phyloP scores from a whole-genome alignment of 225 moss, liverwort and hornwort genomes.

The Sphagnum contortum region DNA sequence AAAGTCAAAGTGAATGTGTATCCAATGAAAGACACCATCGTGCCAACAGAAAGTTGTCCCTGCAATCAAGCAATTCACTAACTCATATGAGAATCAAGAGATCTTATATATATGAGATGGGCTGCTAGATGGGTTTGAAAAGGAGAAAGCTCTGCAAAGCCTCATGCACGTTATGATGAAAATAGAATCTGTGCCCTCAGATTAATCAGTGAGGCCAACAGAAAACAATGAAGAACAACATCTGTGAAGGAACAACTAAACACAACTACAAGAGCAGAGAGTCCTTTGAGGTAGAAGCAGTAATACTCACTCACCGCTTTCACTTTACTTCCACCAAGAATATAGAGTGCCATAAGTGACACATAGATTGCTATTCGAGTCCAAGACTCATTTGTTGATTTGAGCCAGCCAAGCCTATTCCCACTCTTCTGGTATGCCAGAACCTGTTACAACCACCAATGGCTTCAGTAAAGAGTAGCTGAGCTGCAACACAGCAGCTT shows the following conservation, averaged over 20 bases:
- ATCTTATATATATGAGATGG: too few species aligned
- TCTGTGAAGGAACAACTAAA: neutral
- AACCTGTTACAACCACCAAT: conserved; percentile 38
- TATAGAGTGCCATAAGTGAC: conserved; percentile 90
- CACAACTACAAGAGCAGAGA: too few species aligned
- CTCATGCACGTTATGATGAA: too few species aligned
- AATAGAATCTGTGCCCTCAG: too few species aligned
- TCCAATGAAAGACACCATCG: conserved; percentile 95
- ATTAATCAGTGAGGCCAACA: too few species aligned
- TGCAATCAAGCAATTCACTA: conserved; percentile 16
- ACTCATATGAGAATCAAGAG: neutral
- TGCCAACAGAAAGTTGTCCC: conserved; percentile 86
- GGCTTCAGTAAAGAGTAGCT: neutral
- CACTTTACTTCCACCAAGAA: conserved; percentile 95
- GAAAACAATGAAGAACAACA: too few species aligned
- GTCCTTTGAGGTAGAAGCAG: neutral
- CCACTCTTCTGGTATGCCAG: conserved; percentile 87
- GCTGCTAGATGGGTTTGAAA: too few species aligned
- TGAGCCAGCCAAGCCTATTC: conserved; percentile 84
- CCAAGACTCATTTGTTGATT: conserved; percentile 96
- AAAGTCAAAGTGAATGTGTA: conserved; percentile 98
- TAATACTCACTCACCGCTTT: conserved; percentile 49
- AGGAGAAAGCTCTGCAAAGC: too few species aligned
- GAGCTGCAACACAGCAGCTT: neutral
- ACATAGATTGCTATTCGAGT: conserved; percentile 91